Base-by-base conservation (phyloP, 73 alveolate genomes). In the Symbiodinium pilosum region DNA sequence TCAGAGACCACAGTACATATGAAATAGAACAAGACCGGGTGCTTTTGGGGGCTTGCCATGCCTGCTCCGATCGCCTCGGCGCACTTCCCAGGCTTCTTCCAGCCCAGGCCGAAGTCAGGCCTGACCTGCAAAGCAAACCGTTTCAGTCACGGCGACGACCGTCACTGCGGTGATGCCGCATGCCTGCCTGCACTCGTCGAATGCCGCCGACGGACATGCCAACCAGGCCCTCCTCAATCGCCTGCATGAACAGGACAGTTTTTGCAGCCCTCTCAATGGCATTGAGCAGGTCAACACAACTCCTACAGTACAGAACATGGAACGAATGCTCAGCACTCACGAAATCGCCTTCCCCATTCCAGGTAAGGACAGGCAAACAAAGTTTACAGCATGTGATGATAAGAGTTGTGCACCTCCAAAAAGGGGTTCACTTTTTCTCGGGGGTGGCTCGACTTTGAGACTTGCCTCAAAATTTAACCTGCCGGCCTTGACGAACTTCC, bases 141-240 rank as follows among this genome's bases (percentile, higher is more conserved):
- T 4, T 73, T n/a, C 39, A 28, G 86, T 21, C 26, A 26, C 39
- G 18, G 47, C 1, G 86, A 7, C 26, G 34, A n/a, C n/a, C n/a
- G n/a, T n/a, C n/a, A n/a, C n/a, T n/a, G n/a, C n/a, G n/a, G n/a
- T n/a, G n/a, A n/a, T n/a, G n/a, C n/a, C n/a, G n/a, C n/a, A n/a
- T n/a, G n/a, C n/a, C n/a, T n/a, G 73, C 98, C 92, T 92, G 98
- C 68, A 93, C 93, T 30, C 98, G 87, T 20, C 98, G 91, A n/a
- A 77, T 68, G 34, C 98, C 98, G 36, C 98, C 98, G 44, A 93
- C 98, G 26, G 93, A 75, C 98, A 93, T 93, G 68, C 98, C 98
- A 41, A 93, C 98, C 36, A 93, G 69, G 84, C 93, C 98, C 84
- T 93, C 98, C 59, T 93, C 92, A 16, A 54, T 54, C 32, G 73